Conservation (phyloP, 306 rosid genomes). For the Citrullus mucosospermus region DNA sequence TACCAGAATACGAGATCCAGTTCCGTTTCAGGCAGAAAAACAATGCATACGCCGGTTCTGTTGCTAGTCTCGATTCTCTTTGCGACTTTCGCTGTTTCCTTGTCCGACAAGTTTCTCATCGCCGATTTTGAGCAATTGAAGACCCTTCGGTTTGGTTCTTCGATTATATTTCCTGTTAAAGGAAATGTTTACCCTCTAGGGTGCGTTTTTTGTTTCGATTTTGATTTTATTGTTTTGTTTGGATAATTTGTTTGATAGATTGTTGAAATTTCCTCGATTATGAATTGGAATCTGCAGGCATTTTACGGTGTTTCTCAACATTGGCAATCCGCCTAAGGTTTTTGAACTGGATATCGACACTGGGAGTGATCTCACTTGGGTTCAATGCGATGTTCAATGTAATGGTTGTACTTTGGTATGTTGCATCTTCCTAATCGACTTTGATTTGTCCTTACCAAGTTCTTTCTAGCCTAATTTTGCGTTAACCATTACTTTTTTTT, state of each 20-base stretch:
- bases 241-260: not conserved
- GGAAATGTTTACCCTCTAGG: slow-evolving; percentile 82
- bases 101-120: slow-evolving; percentile 27
- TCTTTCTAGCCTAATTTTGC: not conserved
- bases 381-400: slow-evolving; percentile 79
- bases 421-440: not conserved
- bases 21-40: not conserved
- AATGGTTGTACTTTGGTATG: slow-evolving; percentile 48
- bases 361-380: slow-evolving; percentile 91
- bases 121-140: not conserved
- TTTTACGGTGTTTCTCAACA: slow-evolving; percentile 28
- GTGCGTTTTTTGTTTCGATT: slow-evolving; percentile 14
- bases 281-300: slow-evolving; percentile 22
- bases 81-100: slow-evolving; percentile 21
- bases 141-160: slow-evolving; percentile 3
- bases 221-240: not conserved
- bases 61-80: slow-evolving; percentile 16
- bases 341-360: slow-evolving; percentile 66
- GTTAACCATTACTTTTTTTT: not conserved
- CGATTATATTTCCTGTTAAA: slow-evolving; percentile 26
- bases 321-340: slow-evolving; percentile 55
- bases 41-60: not conserved
- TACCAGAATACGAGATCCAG: not conserved
- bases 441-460: not conserved
- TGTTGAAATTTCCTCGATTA: not conserved